Conservation (phyloP, 1,284 basidiomycete species). For the Naganishia albida region DNA sequence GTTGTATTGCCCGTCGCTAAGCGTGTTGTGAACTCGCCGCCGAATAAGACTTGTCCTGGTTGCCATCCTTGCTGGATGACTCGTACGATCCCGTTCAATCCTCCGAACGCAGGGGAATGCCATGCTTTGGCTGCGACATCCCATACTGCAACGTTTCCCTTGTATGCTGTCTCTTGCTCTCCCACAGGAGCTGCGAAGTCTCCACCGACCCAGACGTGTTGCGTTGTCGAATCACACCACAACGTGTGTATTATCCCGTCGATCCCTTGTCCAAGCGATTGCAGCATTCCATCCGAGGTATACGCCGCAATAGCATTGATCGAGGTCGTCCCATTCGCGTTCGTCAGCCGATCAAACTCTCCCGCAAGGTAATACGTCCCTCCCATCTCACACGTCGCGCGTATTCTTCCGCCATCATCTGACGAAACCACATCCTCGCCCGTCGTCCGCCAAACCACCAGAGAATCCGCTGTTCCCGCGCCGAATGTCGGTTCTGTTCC, state of each 20-base stretch:
- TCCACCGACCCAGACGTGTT: slow-evolving; percentile 83
- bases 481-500: slow-evolving; percentile 39
- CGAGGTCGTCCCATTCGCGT: slow-evolving; percentile 26
- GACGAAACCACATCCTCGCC: slow-evolving; percentile 42
- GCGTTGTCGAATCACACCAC: slow-evolving; percentile 74
- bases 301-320: slow-evolving; percentile 44
- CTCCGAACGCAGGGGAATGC: slow-evolving; percentile 68
- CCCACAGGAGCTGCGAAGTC: background rate
- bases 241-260: slow-evolving; percentile 72
- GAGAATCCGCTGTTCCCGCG: slow-evolving; percentile 37
- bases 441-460: slow-evolving; percentile 38
- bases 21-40: slow-evolving; percentile 78
- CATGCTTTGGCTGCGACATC: background rate
- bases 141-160: slow-evolving; percentile 17
- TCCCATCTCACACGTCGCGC: slow-evolving; percentile 46
- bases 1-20: slow-evolving; percentile 55
- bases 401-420: slow-evolving; percentile 47
- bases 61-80: slow-evolving; percentile 76
- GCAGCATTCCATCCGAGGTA: slow-evolving; percentile 38
- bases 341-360: slow-evolving; percentile 43
- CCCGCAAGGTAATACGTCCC: slow-evolving; percentile 50
- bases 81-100: slow-evolving; percentile 75
- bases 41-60: slow-evolving; percentile 74
- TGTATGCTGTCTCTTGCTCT: background rate
- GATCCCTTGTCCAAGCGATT: slow-evolving; percentile 40